These are phyloP conservation scores for Apiosordaria backusii DNA, from an alignment of 495 filamentous ascomycete genomes.

Conservation along the genomic window DNA sequence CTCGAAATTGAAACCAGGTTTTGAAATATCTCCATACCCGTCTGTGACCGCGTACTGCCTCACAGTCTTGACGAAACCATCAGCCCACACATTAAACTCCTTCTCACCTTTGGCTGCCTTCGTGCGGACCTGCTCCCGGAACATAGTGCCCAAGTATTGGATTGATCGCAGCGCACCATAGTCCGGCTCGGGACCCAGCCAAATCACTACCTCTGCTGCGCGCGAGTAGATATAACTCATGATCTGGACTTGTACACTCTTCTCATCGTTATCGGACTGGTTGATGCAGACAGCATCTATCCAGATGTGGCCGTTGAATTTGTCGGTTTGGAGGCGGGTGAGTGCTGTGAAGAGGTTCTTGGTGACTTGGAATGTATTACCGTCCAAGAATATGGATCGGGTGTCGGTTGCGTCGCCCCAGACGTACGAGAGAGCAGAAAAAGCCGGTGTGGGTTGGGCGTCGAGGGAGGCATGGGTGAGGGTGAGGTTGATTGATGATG, in stretches of 20 bases:
- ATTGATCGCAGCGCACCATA: not conserved
- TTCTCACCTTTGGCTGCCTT: not conserved
- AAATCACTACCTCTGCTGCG: not conserved
- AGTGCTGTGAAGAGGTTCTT: slow-evolving; percentile 2
- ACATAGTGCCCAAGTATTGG: not conserved
- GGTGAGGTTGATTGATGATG: not conserved
- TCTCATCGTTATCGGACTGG: slow-evolving; percentile 2
- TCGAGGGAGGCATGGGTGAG: not conserved
- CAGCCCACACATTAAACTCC: not conserved
- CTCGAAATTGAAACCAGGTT: not conserved
- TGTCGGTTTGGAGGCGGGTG: not conserved
- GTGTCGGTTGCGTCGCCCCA: not conserved
- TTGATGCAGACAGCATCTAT: slow-evolving; percentile 3
- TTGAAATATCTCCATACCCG: not conserved
- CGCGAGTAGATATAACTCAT: not conserved
- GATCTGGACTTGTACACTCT: not conserved
- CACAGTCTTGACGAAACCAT: not conserved
- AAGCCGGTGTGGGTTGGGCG: not conserved
- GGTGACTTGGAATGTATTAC: not conserved
- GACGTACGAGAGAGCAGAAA: not conserved
- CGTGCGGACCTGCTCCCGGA: not conserved
- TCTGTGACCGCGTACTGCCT: not conserved
- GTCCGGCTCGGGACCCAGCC: slow-evolving; percentile 3
- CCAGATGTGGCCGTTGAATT: not conserved
- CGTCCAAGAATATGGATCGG: not conserved